A percentile compares a stretch with the other conserved stretches of the same genome.
Evolutionary conservation across 2,329 filamentous ascomycete species (phyloP).

Genomic region (Sclerotinia sclerotiorum): DNA sequence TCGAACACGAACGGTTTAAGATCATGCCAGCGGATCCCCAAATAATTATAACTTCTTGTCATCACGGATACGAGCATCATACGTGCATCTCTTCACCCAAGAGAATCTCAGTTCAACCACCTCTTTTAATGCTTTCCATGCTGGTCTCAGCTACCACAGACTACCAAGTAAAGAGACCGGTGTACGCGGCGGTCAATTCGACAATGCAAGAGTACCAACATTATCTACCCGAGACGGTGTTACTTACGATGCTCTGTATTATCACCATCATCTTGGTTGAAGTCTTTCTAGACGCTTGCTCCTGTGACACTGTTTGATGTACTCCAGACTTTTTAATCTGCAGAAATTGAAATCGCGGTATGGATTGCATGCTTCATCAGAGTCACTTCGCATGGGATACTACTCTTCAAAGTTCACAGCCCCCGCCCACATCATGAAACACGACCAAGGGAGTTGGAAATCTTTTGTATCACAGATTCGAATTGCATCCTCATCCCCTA

Average conservation of each 20-base stretch:
- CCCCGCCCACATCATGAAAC: not conserved
- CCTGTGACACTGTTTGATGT: conserved; percentile 18
- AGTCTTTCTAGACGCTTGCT: conserved; percentile 22
- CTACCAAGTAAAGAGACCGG: not conserved
- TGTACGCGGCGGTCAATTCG: conserved; percentile 12
- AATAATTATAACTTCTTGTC: conserved; percentile 25
- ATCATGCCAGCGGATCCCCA: conserved; percentile 19
- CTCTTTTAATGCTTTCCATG: conserved; percentile 21
- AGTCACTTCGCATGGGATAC: conserved; percentile 11
- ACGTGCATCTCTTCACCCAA: conserved; percentile 15
- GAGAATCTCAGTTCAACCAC: conserved; percentile 18
- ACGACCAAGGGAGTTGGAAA: not conserved
- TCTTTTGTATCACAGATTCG: not conserved
- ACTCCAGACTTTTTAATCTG: conserved; percentile 23
- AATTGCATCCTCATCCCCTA: not conserved
- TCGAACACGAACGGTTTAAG: conserved; percentile 19
- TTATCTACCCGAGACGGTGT: conserved; percentile 20
- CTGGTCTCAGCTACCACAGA: conserved; percentile 13
- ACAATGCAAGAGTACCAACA: not conserved
- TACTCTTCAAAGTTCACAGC: not conserved
- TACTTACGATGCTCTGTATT: conserved; percentile 12
- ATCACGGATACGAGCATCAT: conserved; percentile 20
- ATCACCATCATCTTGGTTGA: conserved; percentile 22
- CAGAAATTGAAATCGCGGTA: conserved; percentile 22
- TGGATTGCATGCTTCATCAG: conserved; percentile 25